Conservation (phyloP, 192 early-diverging fungal species). For the Dissophora globulifera region DNA sequence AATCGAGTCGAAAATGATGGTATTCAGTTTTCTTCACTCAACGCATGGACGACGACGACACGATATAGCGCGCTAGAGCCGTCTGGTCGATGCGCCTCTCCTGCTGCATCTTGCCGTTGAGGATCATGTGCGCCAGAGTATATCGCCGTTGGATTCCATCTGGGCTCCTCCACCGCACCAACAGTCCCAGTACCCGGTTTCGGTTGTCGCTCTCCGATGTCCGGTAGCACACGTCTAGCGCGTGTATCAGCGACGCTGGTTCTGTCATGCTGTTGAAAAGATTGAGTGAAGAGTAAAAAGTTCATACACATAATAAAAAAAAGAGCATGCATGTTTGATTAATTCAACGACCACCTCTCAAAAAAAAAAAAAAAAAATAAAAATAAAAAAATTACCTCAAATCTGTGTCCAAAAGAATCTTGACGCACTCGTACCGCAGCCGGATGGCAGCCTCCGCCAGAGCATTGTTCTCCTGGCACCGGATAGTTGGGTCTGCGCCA, state of each 20-base stretch:
- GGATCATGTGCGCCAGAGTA: conserved; percentile 37
- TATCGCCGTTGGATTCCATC: conserved; percentile 39
- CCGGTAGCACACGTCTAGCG: conserved; percentile 43
- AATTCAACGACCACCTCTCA: neutral
- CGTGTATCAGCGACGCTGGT: conserved; percentile 29
- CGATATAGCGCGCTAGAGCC: conserved; percentile 16
- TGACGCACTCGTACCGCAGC: conserved; percentile 45
- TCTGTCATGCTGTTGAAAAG: conserved; percentile 36
- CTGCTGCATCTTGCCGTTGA: conserved; percentile 17
- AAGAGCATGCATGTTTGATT: neutral
- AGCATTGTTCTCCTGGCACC: conserved; percentile 45
- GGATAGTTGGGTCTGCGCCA: conserved; percentile 43
- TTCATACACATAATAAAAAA: neutral
- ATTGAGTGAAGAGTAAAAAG: neutral
- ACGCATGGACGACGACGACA: no score
- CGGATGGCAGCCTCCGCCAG: conserved; percentile 44
- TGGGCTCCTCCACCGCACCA: conserved; percentile 39
- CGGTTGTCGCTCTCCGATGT: conserved; percentile 31
- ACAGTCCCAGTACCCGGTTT: conserved; percentile 28
- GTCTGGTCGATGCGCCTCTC: conserved; percentile 35
- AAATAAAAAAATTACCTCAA: conserved; percentile 28
- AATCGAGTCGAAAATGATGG: no score
- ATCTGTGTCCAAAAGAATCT: conserved; percentile 43
- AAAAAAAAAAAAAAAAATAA: no score
- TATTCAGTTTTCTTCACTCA: no score